phyloP scores from a whole-genome alignment of 805 yeast genomes.

The Candida succiphila region DNA sequence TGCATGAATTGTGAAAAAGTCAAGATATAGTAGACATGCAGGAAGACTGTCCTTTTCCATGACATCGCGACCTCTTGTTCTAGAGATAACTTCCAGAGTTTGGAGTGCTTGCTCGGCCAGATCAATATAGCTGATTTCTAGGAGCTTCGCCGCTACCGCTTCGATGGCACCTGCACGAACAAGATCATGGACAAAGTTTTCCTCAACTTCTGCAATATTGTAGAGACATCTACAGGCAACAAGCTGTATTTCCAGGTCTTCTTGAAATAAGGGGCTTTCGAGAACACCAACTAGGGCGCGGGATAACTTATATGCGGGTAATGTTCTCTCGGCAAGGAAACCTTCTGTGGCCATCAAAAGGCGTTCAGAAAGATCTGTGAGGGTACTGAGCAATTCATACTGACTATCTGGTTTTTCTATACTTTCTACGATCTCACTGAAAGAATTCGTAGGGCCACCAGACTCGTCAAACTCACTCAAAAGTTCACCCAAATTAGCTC shows the following conservation, averaged over 20 bases:
- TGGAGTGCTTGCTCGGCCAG: slow-evolving; percentile 86
- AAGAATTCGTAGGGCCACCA: slow-evolving; percentile 8
- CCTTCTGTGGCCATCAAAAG: slow-evolving; percentile 58
- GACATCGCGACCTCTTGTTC: slow-evolving; percentile 40
- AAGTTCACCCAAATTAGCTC: slow-evolving; percentile 18
- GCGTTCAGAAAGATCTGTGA: slow-evolving; percentile 55
- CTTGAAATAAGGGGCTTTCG: slow-evolving; percentile 44
- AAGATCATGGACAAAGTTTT: slow-evolving; percentile 51
- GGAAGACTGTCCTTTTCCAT: slow-evolving; percentile 51
- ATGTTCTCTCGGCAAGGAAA: slow-evolving; percentile 45
- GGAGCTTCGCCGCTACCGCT: slow-evolving; percentile 51
- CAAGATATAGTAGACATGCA: slow-evolving; percentile 64
- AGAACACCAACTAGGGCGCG: slow-evolving; percentile 47
- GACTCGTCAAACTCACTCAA: slow-evolving; percentile 9
- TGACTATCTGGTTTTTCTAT: slow-evolving; percentile 43
- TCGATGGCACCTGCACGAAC: slow-evolving; percentile 59
- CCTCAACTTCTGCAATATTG: slow-evolving; percentile 68
- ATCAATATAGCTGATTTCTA: slow-evolving; percentile 78
- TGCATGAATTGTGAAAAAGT: slow-evolving; percentile 82
- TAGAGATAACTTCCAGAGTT: slow-evolving; percentile 57
- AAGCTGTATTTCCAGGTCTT: slow-evolving; percentile 70
- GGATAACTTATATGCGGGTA: slow-evolving; percentile 52
- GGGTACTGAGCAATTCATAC: slow-evolving; percentile 49
- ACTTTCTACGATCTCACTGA: slow-evolving; percentile 23
- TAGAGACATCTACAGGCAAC: slow-evolving; percentile 78